Evolutionary conservation across 1,284 basidiomycete genomes (phyloP), one percentile per base, ranked within the genome.

Genomic region (Ganoderma boninense): DNA sequence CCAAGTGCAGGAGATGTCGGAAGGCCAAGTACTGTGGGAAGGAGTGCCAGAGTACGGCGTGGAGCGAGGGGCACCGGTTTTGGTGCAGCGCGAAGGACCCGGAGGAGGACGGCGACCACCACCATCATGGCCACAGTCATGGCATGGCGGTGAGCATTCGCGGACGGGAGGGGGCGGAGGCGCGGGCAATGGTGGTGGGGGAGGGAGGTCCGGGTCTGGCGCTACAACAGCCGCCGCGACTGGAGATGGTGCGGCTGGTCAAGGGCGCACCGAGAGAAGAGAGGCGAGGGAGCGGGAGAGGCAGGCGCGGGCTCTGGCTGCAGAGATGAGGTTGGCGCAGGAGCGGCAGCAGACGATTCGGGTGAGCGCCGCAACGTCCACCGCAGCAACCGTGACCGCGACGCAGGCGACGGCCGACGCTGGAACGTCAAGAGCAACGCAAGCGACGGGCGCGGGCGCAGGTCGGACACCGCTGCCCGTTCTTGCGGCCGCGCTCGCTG

Each of bases 1-100:
- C 97, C 23, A 99, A 99, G 80, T 99, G 97, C 79, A 83, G 98
- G 66, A 86, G 97, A 72, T 99, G 98, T 84, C 85, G 97, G 75
- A 99, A 99, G 83, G 97, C 97, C 13, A 99, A 99, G 82, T 99
- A 99, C 81, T 99, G 98, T 80, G 95, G 95, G 67, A 99, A 99
- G 82, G 95, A 97, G 76, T 99, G 98, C 81, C 97, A 99, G 84
- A 96, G 94, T 77, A 95, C 93, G 46, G 97, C 97, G 1, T 99
- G 97, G 98, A 94, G 94, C 74, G 96, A 97, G 78, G 97, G 98
- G 0, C 97, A 99, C 81, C 88, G 97, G 65, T 99, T 95, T 78
- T 95, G 93, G 93, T 95, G 93, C 77, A 91, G 89, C 72, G 91
- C 88, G 16, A 92, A 90, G 76, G 93, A 94, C 56, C 89, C 86